phyloP scores from a whole-genome alignment of 139 green algal genomes.

The Asterochloris sp. region DNA sequence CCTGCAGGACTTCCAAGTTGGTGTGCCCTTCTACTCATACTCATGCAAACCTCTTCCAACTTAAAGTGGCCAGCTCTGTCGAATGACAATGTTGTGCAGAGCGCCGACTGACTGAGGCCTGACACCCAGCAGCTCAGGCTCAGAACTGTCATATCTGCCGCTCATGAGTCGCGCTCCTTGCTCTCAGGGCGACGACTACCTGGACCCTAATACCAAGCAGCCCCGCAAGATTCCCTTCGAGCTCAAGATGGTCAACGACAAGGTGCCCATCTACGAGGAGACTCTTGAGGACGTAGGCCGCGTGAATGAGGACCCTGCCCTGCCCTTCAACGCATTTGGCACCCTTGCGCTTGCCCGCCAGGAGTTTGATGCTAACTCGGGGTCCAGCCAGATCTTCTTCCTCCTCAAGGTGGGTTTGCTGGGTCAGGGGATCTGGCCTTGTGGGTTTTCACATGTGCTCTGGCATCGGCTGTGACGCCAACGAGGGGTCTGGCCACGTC shows the following conservation, averaged over 20 bases:
- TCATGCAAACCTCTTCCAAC: too few relatives aligned
- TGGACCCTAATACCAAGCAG: slow-evolving; percentile 26
- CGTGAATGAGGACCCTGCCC: slow-evolving; percentile 82
- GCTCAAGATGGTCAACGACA: slow-evolving; percentile 82
- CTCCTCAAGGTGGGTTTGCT: slow-evolving; percentile 75
- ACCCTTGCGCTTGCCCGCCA: slow-evolving; percentile 90
- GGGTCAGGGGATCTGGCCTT: too few relatives aligned
- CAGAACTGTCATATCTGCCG: not conserved
- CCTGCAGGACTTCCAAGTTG: too few relatives aligned
- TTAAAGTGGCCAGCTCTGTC: not conserved
- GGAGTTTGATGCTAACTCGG: slow-evolving; percentile 96
- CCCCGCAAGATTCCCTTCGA: slow-evolving; percentile 89
- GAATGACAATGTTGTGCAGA: not conserved
- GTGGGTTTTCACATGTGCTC: too few relatives aligned
- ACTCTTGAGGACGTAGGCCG: slow-evolving; percentile 92
- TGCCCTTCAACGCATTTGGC: slow-evolving; percentile 99
- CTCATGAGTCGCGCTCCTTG: not conserved
- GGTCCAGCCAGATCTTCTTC: slow-evolving; percentile 90
- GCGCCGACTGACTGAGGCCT: not conserved
- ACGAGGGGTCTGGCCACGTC: too few relatives aligned
- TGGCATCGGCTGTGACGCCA: too few relatives aligned
- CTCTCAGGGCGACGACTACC: slow-evolving; percentile 43
- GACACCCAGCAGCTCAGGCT: not conserved
- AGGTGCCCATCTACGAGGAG: slow-evolving; percentile 92
- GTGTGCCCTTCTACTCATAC: too few relatives aligned